phyloP scores from a whole-genome alignment of 768 basidiomycete species.

The Trametes sanguinea region DNA sequence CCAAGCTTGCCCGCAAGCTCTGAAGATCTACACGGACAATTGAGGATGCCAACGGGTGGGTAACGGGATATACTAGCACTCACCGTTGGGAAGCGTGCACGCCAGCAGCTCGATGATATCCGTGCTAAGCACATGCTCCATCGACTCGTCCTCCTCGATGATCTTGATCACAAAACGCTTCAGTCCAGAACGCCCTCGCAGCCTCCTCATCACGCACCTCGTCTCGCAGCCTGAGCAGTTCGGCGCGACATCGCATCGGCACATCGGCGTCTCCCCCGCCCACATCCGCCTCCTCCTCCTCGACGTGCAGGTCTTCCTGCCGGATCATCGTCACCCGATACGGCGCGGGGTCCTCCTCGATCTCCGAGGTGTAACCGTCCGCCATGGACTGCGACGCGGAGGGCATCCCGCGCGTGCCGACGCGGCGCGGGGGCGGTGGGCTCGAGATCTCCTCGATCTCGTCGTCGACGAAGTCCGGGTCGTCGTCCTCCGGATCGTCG shows the following conservation, averaged over 20 bases:
- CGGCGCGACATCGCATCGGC: slow-evolving; percentile 10
- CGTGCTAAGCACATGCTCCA: background rate
- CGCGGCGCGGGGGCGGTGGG: slow-evolving; percentile 12
- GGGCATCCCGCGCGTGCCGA: slow-evolving; percentile 15
- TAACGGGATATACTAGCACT: background rate
- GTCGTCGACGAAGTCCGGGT: slow-evolving; percentile 16
- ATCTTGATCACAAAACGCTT: background rate
- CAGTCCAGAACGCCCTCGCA: too few species aligned
- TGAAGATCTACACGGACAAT: background rate
- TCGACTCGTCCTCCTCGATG: background rate
- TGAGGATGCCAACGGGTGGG: background rate
- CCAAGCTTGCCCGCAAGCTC: slow-evolving; percentile 1
- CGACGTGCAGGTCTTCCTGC: background rate
- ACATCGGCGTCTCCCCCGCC: background rate
- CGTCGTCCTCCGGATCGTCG: slow-evolving; percentile 19
- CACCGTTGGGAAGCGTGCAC: slow-evolving; percentile 8
- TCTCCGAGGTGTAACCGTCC: slow-evolving; percentile 14
- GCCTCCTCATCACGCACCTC: slow-evolving; percentile 8
- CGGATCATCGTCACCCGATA: slow-evolving; percentile 3
- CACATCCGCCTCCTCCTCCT: background rate
- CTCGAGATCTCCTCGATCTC: slow-evolving; percentile 23
- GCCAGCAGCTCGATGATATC: background rate
- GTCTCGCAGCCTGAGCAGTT: slow-evolving; percentile 13
- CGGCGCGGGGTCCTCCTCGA: slow-evolving; percentile 3
- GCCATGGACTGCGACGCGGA: slow-evolving; percentile 17